These are phyloP conservation scores for Senna tora DNA, from an alignment of 306 rosid species.

Conservation along the genomic window DNA sequence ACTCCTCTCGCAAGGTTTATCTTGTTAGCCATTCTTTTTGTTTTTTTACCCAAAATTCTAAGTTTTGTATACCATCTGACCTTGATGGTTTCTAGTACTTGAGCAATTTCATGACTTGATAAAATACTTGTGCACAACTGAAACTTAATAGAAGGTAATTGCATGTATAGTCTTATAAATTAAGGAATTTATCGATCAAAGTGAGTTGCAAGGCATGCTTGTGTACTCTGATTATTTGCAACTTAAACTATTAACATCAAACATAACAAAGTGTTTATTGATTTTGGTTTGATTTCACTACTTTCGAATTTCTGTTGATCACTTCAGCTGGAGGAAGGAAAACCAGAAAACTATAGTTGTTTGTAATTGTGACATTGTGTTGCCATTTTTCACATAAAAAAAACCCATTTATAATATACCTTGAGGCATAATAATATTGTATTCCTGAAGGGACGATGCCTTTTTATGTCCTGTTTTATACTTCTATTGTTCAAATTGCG, in stretches of 20 bases:
- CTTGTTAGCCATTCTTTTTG: background rate
- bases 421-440: background rate
- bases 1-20: slow-evolving; percentile 27
- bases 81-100: background rate
- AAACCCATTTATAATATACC: background rate
- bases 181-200: background rate
- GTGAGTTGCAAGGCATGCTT: background rate
- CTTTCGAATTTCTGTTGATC: background rate
- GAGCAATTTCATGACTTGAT: background rate
- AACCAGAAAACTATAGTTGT: background rate
- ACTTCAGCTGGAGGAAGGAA: slow-evolving; percentile 5
- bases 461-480: background rate
- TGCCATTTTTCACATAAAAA: background rate
- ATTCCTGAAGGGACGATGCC: background rate
- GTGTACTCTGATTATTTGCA: background rate
- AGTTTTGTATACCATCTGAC: background rate
- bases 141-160: background rate
- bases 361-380: background rate
- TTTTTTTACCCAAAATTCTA: background rate
- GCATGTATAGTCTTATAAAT: background rate
- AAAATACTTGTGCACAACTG: background rate
- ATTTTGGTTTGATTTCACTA: background rate
- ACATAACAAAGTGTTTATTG: background rate
- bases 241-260: background rate
- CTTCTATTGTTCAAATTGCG: background rate